Percentiles rank a stretch among this genome's conserved stretches.
Evolutionary conservation across 257 asterid genomes (phyloP).

Genomic region (Solanum clarkiae): DNA sequence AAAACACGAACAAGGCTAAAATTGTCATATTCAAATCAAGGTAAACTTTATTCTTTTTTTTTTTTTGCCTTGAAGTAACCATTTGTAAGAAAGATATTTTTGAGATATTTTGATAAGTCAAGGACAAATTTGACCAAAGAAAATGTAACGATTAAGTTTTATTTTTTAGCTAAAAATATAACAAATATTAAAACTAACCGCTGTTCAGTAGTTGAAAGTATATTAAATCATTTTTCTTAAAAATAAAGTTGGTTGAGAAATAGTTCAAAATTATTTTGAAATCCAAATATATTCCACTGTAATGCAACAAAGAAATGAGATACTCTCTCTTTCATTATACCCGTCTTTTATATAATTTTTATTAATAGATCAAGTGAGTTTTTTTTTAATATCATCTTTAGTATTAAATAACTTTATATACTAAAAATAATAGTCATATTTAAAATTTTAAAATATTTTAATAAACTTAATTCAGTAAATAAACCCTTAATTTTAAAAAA

Average conservation of each 20-base stretch:
- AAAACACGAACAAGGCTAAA: background rate
- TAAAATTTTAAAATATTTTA: no score
- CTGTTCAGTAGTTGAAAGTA: background rate
- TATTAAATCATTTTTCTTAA: background rate
- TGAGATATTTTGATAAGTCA: background rate
- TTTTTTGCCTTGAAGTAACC: background rate
- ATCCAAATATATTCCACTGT: background rate
- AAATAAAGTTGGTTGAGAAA: background rate
- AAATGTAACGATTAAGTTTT: background rate
- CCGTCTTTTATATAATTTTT: fast-evolving
- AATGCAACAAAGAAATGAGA: background rate
- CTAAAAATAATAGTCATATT: background rate
- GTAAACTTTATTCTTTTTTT: background rate
- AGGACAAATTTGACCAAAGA: background rate
- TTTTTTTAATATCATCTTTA: background rate
- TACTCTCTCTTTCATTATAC: background rate
- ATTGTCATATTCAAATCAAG: background rate
- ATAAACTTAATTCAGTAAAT: no score
- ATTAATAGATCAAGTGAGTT: no score
- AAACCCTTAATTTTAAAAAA: background rate
- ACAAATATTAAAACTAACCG: background rate
- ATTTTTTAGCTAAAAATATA: background rate
- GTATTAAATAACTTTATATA: background rate
- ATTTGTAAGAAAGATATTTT: background rate
- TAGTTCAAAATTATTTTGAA: background rate